These are phyloP conservation scores for Phragmites australis DNA, from an alignment of 176 grass and related monocot species.

Conservation along the genomic window DNA sequence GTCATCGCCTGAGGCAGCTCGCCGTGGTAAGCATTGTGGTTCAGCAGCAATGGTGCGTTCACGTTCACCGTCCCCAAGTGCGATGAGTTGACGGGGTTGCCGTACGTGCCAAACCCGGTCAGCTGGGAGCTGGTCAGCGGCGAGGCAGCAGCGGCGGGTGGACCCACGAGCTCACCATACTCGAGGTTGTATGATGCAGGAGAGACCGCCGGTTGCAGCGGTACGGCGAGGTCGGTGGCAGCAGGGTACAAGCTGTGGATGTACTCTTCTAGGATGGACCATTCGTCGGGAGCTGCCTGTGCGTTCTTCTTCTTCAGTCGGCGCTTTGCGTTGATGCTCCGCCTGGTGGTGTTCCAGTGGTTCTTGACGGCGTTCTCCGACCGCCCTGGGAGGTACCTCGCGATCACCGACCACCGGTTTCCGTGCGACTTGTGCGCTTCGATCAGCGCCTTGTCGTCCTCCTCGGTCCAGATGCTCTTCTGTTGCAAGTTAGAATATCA, in stretches of 20 bases:
- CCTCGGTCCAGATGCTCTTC: conserved; percentile 72
- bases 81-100: background rate
- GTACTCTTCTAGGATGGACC: background rate
- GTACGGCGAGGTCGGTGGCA: background rate
- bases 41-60: background rate
- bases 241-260: conserved; percentile 39
- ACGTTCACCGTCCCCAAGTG: background rate
- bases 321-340: conserved; percentile 67
- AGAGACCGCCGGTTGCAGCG: background rate
- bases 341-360: conserved; percentile 64
- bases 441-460: conserved; percentile 60
- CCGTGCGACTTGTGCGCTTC: conserved; percentile 50
- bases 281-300: conserved; percentile 5
- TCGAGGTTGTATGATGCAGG: background rate
- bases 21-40: conserved; percentile 29
- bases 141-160: background rate
- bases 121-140: background rate
- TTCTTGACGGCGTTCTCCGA: too few relatives aligned
- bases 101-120: conserved; percentile 8
- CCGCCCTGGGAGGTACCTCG: conserved; percentile 24
- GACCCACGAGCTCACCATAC: background rate
- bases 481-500: conserved; percentile 28
- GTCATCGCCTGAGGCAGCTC: background rate
- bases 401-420: conserved; percentile 74
- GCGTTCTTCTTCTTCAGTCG: conserved; percentile 54